phyloP scores from a whole-genome alignment of 352 stramenopile genomes.

The Phytophthora tentaculata region DNA sequence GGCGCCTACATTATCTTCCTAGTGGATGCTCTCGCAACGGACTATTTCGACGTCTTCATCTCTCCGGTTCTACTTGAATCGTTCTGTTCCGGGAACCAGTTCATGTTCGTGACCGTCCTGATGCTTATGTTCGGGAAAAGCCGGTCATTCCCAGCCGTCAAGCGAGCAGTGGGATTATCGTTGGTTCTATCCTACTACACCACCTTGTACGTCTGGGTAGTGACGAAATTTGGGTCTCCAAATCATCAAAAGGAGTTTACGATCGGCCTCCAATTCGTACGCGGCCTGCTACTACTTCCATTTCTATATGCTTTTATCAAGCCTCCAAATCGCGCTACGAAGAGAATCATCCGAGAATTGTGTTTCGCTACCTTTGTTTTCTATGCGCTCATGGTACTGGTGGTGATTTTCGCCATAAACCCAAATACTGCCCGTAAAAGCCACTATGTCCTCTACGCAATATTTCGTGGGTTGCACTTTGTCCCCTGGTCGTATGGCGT shows the following conservation, averaged over 20 bases:
- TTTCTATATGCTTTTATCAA: conserved; percentile 45
- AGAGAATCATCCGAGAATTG: conserved; percentile 40
- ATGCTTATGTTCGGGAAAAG: conserved; percentile 59
- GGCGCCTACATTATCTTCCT: conserved; percentile 23
- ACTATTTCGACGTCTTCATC: background rate
- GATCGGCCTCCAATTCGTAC: conserved; percentile 22
- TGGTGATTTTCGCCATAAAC: conserved; percentile 31
- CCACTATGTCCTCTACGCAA: conserved; percentile 20
- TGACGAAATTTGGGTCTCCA: conserved; percentile 12
- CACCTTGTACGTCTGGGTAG: conserved; percentile 30
- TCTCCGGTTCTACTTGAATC: conserved; percentile 26
- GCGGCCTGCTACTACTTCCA: conserved; percentile 22
- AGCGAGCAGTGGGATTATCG: conserved; percentile 31
- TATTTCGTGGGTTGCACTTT: conserved; percentile 34
- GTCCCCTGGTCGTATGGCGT: conserved; percentile 49
- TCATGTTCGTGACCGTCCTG: conserved; percentile 44
- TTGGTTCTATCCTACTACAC: conserved; percentile 37
- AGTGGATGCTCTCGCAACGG: background rate
- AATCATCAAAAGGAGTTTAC: conserved; percentile 19
- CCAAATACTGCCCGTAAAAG: conserved; percentile 17
- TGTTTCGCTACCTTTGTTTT: conserved; percentile 30
- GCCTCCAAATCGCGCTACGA: conserved; percentile 38
- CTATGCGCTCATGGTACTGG: conserved; percentile 20
- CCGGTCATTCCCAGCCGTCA: conserved; percentile 43
- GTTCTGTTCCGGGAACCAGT: conserved; percentile 42